Percentiles rank a stretch among this genome's conserved stretches.
Conservation (phyloP, 179 eudicot species). For the Nepenthes alata region DNA sequence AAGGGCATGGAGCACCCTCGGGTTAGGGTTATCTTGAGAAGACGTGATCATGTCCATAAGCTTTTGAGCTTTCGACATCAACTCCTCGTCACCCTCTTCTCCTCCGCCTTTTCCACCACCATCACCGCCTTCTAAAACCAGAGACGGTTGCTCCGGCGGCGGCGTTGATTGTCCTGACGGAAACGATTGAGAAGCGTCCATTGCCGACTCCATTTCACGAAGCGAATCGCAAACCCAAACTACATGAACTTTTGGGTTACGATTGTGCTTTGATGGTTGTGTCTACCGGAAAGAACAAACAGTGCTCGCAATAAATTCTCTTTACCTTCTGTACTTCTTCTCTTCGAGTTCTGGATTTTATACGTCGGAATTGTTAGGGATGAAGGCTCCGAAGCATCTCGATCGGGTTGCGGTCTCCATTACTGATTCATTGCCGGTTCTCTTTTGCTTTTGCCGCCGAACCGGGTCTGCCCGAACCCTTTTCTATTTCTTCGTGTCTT, state of each 20-base stretch:
- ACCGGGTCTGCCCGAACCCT: no score
- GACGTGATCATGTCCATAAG: constrained; percentile 61
- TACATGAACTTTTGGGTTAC: neutral
- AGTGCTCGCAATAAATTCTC: neutral
- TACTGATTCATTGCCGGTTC: no score
- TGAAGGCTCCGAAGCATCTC: neutral
- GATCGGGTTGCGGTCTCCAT: neutral
- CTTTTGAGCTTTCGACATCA: constrained; percentile 43
- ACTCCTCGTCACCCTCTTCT: constrained; percentile 25
- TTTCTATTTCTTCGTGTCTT: no score
- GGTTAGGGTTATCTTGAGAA: constrained; percentile 66
- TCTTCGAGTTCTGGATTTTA: neutral
- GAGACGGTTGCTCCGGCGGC: constrained; percentile 2
- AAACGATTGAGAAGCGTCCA: constrained; percentile 10
- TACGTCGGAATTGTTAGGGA: neutral
- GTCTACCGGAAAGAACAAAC: neutral
- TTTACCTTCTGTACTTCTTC: neutral
- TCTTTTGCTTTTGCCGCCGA: no score
- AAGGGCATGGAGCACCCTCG: constrained; percentile 63
- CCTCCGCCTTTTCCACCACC: constrained; percentile 8
- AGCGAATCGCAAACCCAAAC: neutral
- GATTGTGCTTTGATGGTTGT: neutral
- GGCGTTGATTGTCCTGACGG: constrained; percentile 1
- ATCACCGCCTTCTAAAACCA: constrained; percentile 1
- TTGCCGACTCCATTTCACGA: constrained; percentile 14